Base-by-base conservation (phyloP, 2,329 filamentous ascomycete species). In the Fonsecaea pedrosoi region DNA sequence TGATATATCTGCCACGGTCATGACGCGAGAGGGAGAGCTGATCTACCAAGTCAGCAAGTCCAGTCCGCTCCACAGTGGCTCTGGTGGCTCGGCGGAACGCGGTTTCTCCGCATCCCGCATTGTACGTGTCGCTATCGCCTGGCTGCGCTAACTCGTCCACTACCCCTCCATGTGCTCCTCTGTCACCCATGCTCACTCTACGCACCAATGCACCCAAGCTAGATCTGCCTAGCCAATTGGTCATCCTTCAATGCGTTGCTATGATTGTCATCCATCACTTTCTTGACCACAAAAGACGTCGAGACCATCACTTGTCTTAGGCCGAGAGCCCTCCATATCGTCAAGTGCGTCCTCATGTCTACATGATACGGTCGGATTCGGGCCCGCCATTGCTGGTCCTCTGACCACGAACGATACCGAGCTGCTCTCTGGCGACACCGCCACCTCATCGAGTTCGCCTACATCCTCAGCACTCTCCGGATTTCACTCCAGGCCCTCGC, bases 61-160 rank as follows among this genome's bases (percentile, higher is more conserved):
- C 25, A 25, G 25, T 25, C 3, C 25, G 25, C 25, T 53, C 10
- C 21, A 25, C 30, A 13, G 6, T 18, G 9, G 15, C 30, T 2
- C 21, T 32, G 5, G 15, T 10, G 50, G 32, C 59, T 21, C 21
- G 35, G 25, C 18, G 54, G 61, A 32, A 53, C 54, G 61, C 54
- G 54, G 40, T 40, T 37, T 58, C 61, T 58, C 61, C 61, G 61
- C 61, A 58, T 50, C n/a, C 35, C 54, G 61, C 54, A 35, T 25
- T 45, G 48, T 4, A 4, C 15, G n/a, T 35, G 38, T 61, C 59
- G 59, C 25, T 53, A 40, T 61, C 48, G 32, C 34, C 35, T 15
- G 34, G 32, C 45, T 25, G 45, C 53, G 45, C 59, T 35, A 54
- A 37, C 59, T 35, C 32, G 30, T 55, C 15, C n/a, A 30, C 32